Evolutionary conservation across 805 yeast genomes (phyloP), one percentile per base, ranked within the genome.

Genomic region (Candida boleticola): DNA sequence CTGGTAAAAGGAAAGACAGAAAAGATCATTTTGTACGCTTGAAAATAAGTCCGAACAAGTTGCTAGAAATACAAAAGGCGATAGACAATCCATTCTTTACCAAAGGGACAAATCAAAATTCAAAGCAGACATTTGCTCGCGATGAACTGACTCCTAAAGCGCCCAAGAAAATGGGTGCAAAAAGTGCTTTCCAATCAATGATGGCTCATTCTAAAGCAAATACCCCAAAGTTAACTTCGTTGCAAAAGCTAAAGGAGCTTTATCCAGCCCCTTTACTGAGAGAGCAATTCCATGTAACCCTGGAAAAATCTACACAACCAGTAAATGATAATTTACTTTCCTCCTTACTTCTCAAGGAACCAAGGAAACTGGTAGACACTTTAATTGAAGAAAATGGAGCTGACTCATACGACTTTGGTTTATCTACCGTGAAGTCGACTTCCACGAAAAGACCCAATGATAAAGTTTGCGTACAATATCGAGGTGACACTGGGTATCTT

Each of bases 121-220:
- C 35, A 10, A 29, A 26, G 25, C 14, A 19, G 13, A 9, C 6
- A 7, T 25, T 25, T 11, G 7, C 27, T 29, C 17, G 31, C n/a
- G n/a, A n/a, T n/a, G n/a, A n/a, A n/a, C n/a, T n/a, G n/a, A n/a
- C n/a, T n/a, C n/a, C n/a, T n/a, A n/a, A n/a, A n/a, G n/a, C n/a
- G n/a, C n/a, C n/a, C n/a, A n/a, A n/a, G n/a, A n/a, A n/a, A 17
- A 20, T 7, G 11, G 21, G 21, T 1, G 42, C 41, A n/a, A 48
- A 16, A 7, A 38, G 18, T 5, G 63, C 66, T 3, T 71, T 73
- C 43, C 60, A 50, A 14, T 63, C 66, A 41, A 69, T 74, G 68
- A 66, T 73, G 62, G 57, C 57, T 13, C 48, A 57, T 18, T 57
- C 63, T 3, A 58, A 66, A 2, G 52, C 64, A 10, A 54, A 49